A percentile compares a stretch with the other conserved stretches of the same genome.
These are phyloP conservation scores for Arctium minus DNA, from an alignment of 129 eudicot species.

Conservation along the genomic window DNA sequence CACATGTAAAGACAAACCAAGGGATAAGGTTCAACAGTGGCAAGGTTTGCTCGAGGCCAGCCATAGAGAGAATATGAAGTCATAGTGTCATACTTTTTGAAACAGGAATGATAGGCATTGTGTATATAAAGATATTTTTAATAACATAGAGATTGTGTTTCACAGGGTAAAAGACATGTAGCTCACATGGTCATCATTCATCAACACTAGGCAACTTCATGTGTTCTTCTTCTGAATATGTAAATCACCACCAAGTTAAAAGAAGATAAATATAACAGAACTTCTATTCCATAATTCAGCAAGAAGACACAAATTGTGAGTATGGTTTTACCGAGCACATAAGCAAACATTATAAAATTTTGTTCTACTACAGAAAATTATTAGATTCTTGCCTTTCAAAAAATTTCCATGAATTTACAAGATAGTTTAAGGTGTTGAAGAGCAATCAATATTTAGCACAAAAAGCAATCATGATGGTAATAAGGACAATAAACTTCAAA, in stretches of 20 bases:
- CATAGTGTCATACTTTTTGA: not conserved
- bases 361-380: too few species aligned
- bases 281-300: not conserved
- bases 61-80: not conserved
- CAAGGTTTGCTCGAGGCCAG: not conserved
- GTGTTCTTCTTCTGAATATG: not conserved
- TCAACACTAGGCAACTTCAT: not conserved
- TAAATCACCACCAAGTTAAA: not conserved
- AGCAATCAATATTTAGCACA: not conserved
- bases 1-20: not conserved
- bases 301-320: not conserved
- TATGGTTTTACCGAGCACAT: not conserved
- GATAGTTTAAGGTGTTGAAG: constrained; percentile 2
- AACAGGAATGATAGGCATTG: not conserved
- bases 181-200: not conserved
- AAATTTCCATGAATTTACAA: not conserved
- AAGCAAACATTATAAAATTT: not conserved
- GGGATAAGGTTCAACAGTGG: not conserved
- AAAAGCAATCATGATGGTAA: not conserved
- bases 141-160: not conserved
- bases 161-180: not conserved
- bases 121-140: too few species aligned
- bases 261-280: not conserved
- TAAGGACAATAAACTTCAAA: not conserved
- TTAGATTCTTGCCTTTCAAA: too few species aligned